These are phyloP conservation scores for Macrophomina pseudophaseolina DNA, from an alignment of 2,329 filamentous ascomycete species.

Conservation along the genomic window DNA sequence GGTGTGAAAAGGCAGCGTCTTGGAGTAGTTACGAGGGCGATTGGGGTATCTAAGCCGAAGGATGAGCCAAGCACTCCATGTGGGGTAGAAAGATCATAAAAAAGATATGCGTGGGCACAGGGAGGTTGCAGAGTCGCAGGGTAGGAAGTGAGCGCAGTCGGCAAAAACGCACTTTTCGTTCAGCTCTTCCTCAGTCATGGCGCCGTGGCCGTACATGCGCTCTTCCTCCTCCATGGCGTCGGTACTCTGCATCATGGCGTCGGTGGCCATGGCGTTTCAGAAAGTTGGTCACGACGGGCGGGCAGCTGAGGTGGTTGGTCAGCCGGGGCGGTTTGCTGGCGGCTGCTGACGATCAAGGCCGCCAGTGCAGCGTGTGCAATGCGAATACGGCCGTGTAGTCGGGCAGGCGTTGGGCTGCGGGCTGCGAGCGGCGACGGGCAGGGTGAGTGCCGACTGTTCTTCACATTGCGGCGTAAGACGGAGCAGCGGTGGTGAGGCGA, in stretches of 20 bases:
- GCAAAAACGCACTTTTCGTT: constrained; percentile 52
- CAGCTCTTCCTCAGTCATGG: constrained; percentile 52
- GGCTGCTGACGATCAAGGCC: constrained; percentile 16
- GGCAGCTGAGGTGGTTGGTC: constrained; percentile 6
- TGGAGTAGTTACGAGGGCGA: constrained; percentile 78
- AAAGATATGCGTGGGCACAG: background rate
- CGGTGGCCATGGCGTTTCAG: constrained; percentile 9
- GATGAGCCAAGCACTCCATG: background rate
- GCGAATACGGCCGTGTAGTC: background rate
- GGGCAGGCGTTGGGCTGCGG: background rate
- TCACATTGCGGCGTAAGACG: background rate
- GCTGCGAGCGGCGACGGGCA: background rate
- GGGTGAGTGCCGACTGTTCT: background rate
- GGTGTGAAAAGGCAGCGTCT: constrained; percentile 81
- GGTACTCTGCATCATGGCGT: constrained; percentile 43
- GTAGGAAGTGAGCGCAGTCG: background rate
- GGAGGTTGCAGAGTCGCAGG: background rate
- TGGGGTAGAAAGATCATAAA: too few species aligned
- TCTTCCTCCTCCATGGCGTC: constrained; percentile 54
- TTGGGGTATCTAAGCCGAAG: constrained; percentile 71
- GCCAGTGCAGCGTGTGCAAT: background rate
- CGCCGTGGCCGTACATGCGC: constrained; percentile 55
- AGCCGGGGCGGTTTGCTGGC: background rate
- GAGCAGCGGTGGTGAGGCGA: background rate
- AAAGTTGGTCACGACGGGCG: background rate